A percentile compares a stretch with the other conserved stretches of the same genome.
Evolutionary conservation across 306 rosid species (phyloP).

Genomic region (Crataegus laevigata): DNA sequence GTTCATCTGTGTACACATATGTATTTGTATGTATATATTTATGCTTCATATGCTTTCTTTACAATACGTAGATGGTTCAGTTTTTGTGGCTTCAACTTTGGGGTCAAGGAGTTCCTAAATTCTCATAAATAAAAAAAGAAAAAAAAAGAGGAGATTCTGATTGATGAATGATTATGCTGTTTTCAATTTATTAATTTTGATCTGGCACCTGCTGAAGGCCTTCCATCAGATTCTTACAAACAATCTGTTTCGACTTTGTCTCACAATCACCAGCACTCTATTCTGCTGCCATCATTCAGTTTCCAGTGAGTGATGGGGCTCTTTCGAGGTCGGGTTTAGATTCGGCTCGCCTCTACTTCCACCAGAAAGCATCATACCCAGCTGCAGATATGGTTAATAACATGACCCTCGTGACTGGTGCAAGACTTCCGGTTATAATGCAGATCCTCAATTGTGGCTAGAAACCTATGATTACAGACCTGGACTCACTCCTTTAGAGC

Average conservation of each 20-base stretch:
- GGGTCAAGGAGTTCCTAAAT: background rate
- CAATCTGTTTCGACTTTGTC: constrained; percentile 71
- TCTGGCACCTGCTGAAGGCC: constrained; percentile 73
- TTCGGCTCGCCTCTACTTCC: constrained; percentile 80
- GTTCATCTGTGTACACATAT: background rate
- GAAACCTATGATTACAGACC: constrained; percentile 87
- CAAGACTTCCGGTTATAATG: constrained; percentile 83
- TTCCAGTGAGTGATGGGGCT: constrained; percentile 73
- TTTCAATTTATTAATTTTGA: constrained; percentile 19
- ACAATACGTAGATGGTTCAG: background rate
- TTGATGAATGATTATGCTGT: background rate
- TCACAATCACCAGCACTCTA: constrained; percentile 83
- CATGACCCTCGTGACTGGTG: constrained; percentile 84
- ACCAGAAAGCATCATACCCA: constrained; percentile 71
- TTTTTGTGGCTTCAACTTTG: background rate
- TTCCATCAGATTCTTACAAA: constrained; percentile 77
- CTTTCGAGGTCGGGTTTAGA: constrained; percentile 77
- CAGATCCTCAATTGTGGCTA: constrained; percentile 77
- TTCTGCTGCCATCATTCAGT: constrained; percentile 90
- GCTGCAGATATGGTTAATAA: constrained; percentile 53
- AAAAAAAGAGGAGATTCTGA: background rate
- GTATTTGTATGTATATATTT: background rate
- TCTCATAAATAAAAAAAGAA: background rate
- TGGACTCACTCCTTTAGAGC: constrained; percentile 61
- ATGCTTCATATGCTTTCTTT: background rate